phyloP scores from a whole-genome alignment of 148 eudicot genomes.

The Pouteria glomerata region DNA sequence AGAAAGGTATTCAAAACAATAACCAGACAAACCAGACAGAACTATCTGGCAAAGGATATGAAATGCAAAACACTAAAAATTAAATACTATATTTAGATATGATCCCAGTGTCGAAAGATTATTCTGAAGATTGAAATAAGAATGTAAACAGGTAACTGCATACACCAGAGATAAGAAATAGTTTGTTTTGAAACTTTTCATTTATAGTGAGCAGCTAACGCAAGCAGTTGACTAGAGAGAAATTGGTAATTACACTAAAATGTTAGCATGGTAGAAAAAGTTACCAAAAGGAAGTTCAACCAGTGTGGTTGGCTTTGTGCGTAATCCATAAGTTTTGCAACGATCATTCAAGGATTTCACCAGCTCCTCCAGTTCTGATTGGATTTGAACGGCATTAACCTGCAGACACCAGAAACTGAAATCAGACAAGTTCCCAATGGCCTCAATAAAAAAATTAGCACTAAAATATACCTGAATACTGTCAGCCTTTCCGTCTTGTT shows the following conservation, averaged over 20 bases:
- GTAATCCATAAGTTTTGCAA: conserved; percentile 94
- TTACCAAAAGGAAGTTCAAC: conserved; percentile 98
- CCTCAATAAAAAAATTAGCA: conserved; percentile 7
- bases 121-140: too few species aligned
- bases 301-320: conserved; percentile 77
- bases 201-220: not conserved
- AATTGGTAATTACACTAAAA: conserved; percentile 1
- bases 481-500: conserved; percentile 42
- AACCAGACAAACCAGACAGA: not conserved
- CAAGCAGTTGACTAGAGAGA: not conserved
- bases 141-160: not conserved
- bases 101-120: too few species aligned
- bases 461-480: conserved; percentile 29
- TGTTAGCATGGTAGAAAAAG: conserved; percentile 9
- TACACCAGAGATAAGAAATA: conserved; percentile 4
- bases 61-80: not conserved
- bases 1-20: not conserved
- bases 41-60: not conserved
- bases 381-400: conserved; percentile 65
- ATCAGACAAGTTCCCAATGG: conserved; percentile 11
- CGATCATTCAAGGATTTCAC: conserved; percentile 84
- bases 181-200: not conserved
- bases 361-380: conserved; percentile 70
- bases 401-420: conserved; percentile 16
- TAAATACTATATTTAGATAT: not conserved